Evolutionary conservation across 805 yeast species (phyloP), one percentile per base, ranked within the genome.

Genomic region (Wickerhamomyces sydowiorum): DNA sequence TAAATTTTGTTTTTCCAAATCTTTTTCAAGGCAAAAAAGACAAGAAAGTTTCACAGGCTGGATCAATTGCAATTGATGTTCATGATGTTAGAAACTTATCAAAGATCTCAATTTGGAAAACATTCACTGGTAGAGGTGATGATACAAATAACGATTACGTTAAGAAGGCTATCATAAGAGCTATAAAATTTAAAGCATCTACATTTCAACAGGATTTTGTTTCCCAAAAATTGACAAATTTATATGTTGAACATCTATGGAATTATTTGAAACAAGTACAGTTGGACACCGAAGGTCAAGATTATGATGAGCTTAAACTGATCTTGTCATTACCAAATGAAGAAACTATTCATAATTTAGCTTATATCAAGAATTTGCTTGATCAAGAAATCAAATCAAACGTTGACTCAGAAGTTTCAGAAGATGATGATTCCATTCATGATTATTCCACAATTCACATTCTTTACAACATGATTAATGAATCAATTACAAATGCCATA

Each of bases 161-260:
- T 19, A 52, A 51, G 40, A 47, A 45, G 38, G 59, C 50, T 23
- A 57, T 54, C 46, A 61, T 36, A 37, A 59, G 48, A 56, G 48
- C 50, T 30, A 37, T 42, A 41, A 41, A 52, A 46, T 44, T 47
- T 40, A 61, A 59, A 28, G 32, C 50, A 9, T 42, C 46, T 15
- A 35, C 45, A 34, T 35, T 36, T 19, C 39, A 46, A 13, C 36
- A 61, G 45, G 58, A 46, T 40, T 5, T 45, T 23, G n/a, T 51
- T 34, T 18, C 50, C 7, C 48, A 51, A 42, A 28, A 51, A 22
- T 22, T 57, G 23, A 42, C 51, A 23, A 40, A 48, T 30, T 7
- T 56, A 37, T 50, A 61, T 44, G 45, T 48, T 34, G 46, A 56
- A 38, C 48, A 59, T 44, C 27, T 56, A 39, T 52, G 67, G 65